Base-by-base conservation (phyloP, 202 grass and related monocot genomes). In the Hordeum pubiflorum region DNA sequence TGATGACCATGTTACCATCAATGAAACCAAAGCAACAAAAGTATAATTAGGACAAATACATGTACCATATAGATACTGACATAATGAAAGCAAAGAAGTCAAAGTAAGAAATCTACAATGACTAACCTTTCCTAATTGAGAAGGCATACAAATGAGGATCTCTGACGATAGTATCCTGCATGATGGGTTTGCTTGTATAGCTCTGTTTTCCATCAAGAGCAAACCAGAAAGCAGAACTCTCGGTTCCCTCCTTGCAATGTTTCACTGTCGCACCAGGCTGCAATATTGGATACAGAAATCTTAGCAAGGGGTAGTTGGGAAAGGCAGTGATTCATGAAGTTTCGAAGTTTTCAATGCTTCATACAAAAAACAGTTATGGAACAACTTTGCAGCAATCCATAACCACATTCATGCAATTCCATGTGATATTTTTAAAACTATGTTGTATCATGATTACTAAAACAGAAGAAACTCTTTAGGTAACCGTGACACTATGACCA, bases 161-260 rank as follows among this genome's bases (percentile, higher is more conserved):
- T 91, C 90, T 97, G 62, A 85, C 72, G 70, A 97, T 69, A 76
- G 82, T 57, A 71, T 97, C 90, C 69, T 87, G 88, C 52, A 77
- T 58, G 33, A 41, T 29, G 44, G 82, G 89, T 80, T 86, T 94
- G 81, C 76, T 87, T 79, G 72, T 89, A 82, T 92, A 92, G 67
- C 79, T 91, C 89, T 97, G 94, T 81, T 94, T 97, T 77, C 94
- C 94, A 71, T 90, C 94, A 88, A 97, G 90, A 58, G 92, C 84
- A 89, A 94, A 97, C 94, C 94, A 97, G 91, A 97, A 97, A 84
- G 90, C 88, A 56, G 94, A 97, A 84, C 92, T 97, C 75, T 97
- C 94, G 26, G 94, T 97, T 73, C 94, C 94, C 80, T 97, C 94
- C 81, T 97, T 97, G 71, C 74, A 83, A 77, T 97, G 94, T 78